Evolutionary conservation across 306 rosid genomes (phyloP).

Genomic region (Trifolium fragiferum): DNA sequence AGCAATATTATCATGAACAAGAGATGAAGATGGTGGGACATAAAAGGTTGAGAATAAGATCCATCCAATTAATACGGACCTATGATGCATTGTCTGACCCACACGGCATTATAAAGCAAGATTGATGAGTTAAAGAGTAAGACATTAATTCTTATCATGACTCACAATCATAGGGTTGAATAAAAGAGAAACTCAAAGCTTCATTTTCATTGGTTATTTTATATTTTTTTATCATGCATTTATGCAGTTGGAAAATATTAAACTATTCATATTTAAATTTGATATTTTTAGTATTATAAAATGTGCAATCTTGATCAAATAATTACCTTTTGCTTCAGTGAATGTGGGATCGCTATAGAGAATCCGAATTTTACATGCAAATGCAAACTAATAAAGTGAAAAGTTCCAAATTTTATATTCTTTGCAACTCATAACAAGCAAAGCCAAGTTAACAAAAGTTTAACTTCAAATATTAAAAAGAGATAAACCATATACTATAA

Average conservation of each 20-base stretch:
- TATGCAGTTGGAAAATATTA: too few relatives aligned
- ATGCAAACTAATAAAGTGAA: conserved; percentile 52
- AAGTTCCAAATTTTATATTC: conserved; percentile 63
- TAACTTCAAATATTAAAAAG: conserved; percentile 39
- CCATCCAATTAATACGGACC: too few relatives aligned
- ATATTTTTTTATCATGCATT: background rate
- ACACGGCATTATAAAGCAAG: conserved; percentile 49
- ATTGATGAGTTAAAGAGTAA: conserved; percentile 47
- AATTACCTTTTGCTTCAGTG: too few relatives aligned
- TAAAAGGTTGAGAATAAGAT: too few relatives aligned
- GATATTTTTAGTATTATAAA: too few relatives aligned
- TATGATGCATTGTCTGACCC: conserved; percentile 40
- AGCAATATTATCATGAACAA: too few relatives aligned
- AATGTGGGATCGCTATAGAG: too few relatives aligned
- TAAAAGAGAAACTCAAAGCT: conserved; percentile 54
- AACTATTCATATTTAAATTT: too few relatives aligned
- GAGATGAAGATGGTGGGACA: too few relatives aligned
- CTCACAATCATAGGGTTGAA: conserved; percentile 56
- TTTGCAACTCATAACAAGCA: conserved; percentile 73
- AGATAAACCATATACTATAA: conserved; percentile 36
- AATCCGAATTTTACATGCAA: background rate
- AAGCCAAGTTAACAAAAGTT: conserved; percentile 57
- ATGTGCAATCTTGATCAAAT: too few relatives aligned
- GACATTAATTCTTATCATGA: conserved; percentile 53
- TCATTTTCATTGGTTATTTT: conserved; percentile 46